A percentile compares a stretch with the other conserved stretches of the same genome.
Evolutionary conservation across 805 yeast species (phyloP).

Genomic region (Yamadazyma tumulicola): DNA sequence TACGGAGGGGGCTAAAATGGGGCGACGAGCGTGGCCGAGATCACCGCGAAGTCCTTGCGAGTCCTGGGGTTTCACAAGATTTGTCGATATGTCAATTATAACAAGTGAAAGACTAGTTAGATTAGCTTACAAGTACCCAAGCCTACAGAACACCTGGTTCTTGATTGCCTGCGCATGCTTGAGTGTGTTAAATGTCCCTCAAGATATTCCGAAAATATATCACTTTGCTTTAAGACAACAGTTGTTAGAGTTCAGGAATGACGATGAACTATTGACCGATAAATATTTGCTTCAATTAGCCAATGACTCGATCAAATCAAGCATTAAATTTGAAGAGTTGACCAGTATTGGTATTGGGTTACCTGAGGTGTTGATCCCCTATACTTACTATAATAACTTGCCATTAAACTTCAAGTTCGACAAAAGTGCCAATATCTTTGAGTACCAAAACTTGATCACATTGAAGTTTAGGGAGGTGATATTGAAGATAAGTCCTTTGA

Average conservation of each 20-base stretch:
- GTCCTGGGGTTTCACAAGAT: neutral
- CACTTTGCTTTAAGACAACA: slow-evolving; percentile 60
- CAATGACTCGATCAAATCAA: slow-evolving; percentile 36
- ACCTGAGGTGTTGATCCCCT: slow-evolving; percentile 41
- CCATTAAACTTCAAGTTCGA: slow-evolving; percentile 35
- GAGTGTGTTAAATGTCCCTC: slow-evolving; percentile 77
- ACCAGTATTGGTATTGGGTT: slow-evolving; percentile 39
- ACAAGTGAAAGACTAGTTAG: slow-evolving; percentile 54
- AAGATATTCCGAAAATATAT: slow-evolving; percentile 71
- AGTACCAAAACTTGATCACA: slow-evolving; percentile 37
- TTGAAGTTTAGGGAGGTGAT: slow-evolving; percentile 70
- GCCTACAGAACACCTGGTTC: slow-evolving; percentile 64
- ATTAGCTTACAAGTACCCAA: slow-evolving; percentile 53
- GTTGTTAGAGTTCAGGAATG: slow-evolving; percentile 28
- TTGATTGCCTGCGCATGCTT: slow-evolving; percentile 76
- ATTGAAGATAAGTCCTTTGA: slow-evolving; percentile 72
- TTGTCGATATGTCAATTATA: slow-evolving; percentile 8
- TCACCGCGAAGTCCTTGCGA: too few relatives aligned
- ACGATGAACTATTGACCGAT: slow-evolving; percentile 29
- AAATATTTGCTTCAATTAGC: slow-evolving; percentile 32
- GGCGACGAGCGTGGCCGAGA: too few relatives aligned
- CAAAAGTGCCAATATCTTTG: slow-evolving; percentile 31
- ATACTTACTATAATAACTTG: slow-evolving; percentile 32
- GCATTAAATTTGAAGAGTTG: slow-evolving; percentile 36
- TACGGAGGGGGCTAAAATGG: too few relatives aligned